Evolutionary conservation across 371 early-diverging fungal genomes (phyloP).

Genomic region (Mucor velutinosus): DNA sequence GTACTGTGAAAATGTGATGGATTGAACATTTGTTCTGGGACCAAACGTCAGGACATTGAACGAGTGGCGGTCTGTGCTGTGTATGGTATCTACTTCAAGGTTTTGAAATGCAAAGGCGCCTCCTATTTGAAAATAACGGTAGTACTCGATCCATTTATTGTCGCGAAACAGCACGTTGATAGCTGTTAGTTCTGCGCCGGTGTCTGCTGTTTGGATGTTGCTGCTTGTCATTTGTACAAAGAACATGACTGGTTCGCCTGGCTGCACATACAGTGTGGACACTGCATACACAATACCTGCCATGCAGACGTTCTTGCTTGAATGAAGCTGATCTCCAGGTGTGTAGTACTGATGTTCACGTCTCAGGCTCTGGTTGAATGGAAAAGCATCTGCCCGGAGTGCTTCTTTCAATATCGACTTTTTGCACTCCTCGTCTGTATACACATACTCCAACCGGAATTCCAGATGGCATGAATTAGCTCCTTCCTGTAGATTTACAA

Average conservation of each 20-base stretch:
- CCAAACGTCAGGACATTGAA: neutral
- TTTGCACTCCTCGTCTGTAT: neutral
- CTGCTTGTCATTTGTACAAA: slow-evolving; percentile 8
- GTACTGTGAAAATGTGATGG: neutral
- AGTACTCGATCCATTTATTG: slow-evolving; percentile 4
- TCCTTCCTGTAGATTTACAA: neutral
- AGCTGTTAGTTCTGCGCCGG: neutral
- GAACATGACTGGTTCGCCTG: slow-evolving; percentile 1
- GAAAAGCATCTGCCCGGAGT: neutral
- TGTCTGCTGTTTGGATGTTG: neutral
- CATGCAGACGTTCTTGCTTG: neutral
- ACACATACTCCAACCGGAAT: slow-evolving; percentile 10
- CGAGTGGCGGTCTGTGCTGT: neutral
- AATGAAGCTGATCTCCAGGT: neutral
- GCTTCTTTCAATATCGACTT: neutral
- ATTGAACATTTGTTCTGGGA: neutral
- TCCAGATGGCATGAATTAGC: slow-evolving; percentile 8
- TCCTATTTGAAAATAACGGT: slow-evolving; percentile 12
- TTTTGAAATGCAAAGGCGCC: slow-evolving; percentile 12
- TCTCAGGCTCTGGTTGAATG: neutral
- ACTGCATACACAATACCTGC: slow-evolving; percentile 2
- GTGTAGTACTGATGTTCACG: neutral
- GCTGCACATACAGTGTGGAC: neutral
- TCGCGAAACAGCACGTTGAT: slow-evolving; percentile 21
- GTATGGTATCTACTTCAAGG: neutral